These are phyloP conservation scores for Ajuga reptans DNA, from an alignment of 305 asterid species.

Conservation along the genomic window DNA sequence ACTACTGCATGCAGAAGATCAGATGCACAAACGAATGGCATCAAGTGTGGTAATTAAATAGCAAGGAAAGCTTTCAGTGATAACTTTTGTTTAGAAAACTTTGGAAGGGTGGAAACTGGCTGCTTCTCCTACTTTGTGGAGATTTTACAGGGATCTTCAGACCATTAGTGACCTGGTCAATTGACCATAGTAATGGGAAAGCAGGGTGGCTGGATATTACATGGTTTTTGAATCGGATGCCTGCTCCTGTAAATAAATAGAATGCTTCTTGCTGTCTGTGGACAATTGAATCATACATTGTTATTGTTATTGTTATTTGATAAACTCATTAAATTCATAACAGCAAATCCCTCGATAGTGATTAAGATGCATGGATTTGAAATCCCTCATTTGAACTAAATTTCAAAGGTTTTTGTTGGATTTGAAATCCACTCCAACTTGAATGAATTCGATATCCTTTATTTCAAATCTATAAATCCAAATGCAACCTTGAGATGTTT, in stretches of 20 bases:
- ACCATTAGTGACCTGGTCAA: background rate
- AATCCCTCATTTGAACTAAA: no score
- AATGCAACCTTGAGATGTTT: background rate
- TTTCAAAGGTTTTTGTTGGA: no score
- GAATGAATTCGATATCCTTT: no score
- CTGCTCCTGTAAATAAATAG: background rate
- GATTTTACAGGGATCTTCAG: background rate
- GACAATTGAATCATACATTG: background rate
- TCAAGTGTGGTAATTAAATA: slow-evolving; percentile 9
- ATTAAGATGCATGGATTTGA: no score
- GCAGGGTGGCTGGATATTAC: background rate
- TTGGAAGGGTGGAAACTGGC: background rate
- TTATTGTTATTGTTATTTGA: background rate
- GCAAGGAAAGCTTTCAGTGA: slow-evolving; percentile 14
- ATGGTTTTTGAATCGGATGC: background rate
- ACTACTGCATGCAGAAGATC: background rate
- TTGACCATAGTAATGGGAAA: background rate
- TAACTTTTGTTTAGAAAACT: background rate
- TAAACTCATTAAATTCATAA: background rate
- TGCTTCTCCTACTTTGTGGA: background rate
- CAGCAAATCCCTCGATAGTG: no score
- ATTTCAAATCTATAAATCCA: no score
- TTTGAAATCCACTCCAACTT: no score
- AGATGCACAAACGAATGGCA: background rate
- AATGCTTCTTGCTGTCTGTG: background rate